Evolutionary conservation across 2,329 filamentous ascomycete genomes (phyloP), one percentile per base, ranked within the genome.

Genomic region (Colletotrichum sp.): DNA sequence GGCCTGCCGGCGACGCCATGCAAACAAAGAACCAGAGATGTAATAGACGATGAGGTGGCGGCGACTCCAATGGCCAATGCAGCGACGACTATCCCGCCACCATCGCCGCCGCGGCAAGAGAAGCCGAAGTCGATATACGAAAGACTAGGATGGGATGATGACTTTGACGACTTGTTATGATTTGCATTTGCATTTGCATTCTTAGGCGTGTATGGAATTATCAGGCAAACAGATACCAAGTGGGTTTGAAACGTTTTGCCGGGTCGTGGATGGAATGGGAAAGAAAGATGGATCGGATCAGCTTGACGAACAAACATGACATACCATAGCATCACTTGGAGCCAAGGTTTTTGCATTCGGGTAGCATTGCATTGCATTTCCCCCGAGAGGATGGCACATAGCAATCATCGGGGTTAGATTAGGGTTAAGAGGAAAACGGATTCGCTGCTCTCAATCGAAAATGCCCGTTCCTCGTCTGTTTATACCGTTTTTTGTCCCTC

Each of bases 121-220:
- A 84, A 80, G 75, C 81, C 82, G 39, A 76, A 83, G 77, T 89
- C 88, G 13, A 89, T 92, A 67, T 92, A 90, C 78, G 85, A 90
- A 79, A 84, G 84, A 78, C 81, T 92, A 57, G 90, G 91, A 61
- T 92, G 91, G 91, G 89, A 92, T 79, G 87, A 91, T 75, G 89
- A 92, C 76, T 84, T 87, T 80, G 88, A 91, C 80, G 85, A 87
- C 81, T 81, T 86, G 82, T 84, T 76, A 85, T 82, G 83, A 76
- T 67, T 61, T 34, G 59, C 39, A 52, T 67, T 74, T 65, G 73
- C 74, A 74, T 77, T 64, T 52, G 43, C 43, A 52, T 52, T 52
- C 61, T n/a, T 32, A 61, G 78, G 79, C 79, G 75, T 78, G 78
- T 43, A 77, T 71, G 67, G 36, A 39, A 57, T 36, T 30, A 61